Evolutionary conservation across 2,329 filamentous ascomycete genomes (phyloP).

Genomic region (Cryphonectria parasitica): DNA sequence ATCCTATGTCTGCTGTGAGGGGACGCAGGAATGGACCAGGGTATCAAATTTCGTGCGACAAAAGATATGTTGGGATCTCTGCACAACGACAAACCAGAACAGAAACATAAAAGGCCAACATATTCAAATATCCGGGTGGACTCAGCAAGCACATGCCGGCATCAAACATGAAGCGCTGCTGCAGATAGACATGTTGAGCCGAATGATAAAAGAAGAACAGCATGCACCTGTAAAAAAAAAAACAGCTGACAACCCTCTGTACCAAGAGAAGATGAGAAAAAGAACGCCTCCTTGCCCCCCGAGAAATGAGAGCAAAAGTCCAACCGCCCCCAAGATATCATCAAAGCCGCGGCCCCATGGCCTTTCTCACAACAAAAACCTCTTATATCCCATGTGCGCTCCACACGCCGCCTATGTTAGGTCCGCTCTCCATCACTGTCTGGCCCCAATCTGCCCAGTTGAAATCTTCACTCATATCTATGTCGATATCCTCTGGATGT

Average conservation of each 20-base stretch:
- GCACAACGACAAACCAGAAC: background rate
- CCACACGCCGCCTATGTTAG: constrained; percentile 35
- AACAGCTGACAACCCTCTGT: background rate
- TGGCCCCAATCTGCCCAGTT: constrained; percentile 45
- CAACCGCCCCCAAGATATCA: background rate
- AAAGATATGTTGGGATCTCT: background rate
- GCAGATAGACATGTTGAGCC: background rate
- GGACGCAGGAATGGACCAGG: background rate
- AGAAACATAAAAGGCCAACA: background rate
- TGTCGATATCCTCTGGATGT: constrained; percentile 38
- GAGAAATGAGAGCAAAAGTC: background rate
- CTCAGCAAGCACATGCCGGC: background rate
- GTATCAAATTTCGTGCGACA: background rate
- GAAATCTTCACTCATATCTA: constrained; percentile 44
- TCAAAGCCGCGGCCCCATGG: background rate
- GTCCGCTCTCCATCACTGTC: constrained; percentile 38
- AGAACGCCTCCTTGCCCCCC: background rate
- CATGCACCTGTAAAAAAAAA: background rate
- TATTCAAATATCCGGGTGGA: background rate
- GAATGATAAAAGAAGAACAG: background rate
- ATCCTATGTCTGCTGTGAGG: background rate
- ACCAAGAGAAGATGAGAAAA: background rate
- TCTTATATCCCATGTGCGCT: constrained; percentile 28
- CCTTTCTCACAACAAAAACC: background rate
- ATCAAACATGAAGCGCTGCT: background rate